These are phyloP conservation scores for Detonula confervacea DNA, from an alignment of 352 stramenopile genomes.

Conservation along the genomic window DNA sequence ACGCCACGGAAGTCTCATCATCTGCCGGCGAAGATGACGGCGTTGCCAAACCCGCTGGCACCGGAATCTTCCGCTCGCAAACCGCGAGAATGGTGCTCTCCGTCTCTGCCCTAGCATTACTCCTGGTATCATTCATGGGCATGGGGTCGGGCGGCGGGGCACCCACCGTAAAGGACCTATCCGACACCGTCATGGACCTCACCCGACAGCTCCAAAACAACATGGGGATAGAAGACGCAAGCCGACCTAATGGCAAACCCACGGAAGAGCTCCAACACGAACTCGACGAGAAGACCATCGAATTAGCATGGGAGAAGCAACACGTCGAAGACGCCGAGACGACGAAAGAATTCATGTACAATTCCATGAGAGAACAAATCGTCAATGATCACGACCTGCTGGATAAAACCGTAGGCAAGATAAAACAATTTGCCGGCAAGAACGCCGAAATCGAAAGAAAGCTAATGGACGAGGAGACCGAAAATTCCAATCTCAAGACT, in stretches of 20 bases:
- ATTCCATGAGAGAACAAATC: constrained; percentile 3
- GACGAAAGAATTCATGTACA: background rate
- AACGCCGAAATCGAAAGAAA: background rate
- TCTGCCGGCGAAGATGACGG: background rate
- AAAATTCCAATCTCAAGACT: constrained; percentile 5
- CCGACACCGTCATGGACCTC: constrained; percentile 12
- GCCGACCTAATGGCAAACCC: background rate
- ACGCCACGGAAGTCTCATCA: background rate
- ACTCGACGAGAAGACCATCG: background rate
- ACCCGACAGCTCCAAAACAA: constrained; percentile 3
- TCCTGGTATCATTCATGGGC: background rate
- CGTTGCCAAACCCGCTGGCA: background rate
- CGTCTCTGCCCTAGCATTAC: background rate
- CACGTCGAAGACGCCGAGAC: background rate
- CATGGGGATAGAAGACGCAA: background rate
- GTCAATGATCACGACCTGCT: constrained; percentile 7
- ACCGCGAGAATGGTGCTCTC: background rate
- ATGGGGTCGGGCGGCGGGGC: background rate
- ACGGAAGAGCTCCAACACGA: background rate
- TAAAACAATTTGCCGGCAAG: background rate
- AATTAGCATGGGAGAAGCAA: background rate
- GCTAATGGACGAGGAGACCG: background rate
- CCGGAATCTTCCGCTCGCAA: background rate
- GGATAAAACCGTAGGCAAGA: background rate
- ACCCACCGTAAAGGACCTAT: constrained; percentile 3